Evolutionary conservation across 176 grass and related monocot genomes (phyloP).

Genomic region (Bothriochloa decipiens): DNA sequence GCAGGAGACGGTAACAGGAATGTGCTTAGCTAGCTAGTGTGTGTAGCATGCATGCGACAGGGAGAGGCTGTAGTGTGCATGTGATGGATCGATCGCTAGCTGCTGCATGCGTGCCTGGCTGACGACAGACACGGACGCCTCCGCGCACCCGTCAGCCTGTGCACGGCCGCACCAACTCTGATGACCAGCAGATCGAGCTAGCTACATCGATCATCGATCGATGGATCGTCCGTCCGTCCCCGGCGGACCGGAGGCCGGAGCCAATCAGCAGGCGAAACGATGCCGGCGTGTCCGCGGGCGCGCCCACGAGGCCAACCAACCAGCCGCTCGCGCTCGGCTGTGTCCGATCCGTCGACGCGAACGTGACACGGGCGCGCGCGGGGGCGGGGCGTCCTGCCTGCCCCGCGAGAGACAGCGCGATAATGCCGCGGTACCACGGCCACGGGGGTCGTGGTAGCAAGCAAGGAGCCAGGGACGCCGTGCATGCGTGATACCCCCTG

Average conservation of each 20-base stretch:
- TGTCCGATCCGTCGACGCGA: background rate
- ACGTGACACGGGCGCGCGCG: slow-evolving; percentile 12
- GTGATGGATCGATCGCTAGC: background rate
- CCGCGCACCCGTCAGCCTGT: background rate
- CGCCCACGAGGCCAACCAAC: background rate
- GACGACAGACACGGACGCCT: background rate
- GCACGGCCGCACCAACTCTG: background rate
- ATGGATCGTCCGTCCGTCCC: background rate
- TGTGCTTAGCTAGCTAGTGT: background rate
- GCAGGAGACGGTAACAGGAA: background rate
- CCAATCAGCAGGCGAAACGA: slow-evolving; percentile 23
- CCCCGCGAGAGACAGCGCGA: slow-evolving; percentile 35
- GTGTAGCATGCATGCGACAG: background rate
- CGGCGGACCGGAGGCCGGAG: background rate
- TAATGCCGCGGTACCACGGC: slow-evolving; percentile 16
- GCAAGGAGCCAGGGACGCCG: slow-evolving; percentile 40
- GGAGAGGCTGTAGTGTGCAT: background rate
- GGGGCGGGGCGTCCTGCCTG: slow-evolving; percentile 18
- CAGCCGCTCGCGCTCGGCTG: background rate
- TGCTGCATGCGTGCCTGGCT: background rate
- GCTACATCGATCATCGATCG: background rate
- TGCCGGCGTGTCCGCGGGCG: background rate
- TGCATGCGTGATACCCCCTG: background rate
- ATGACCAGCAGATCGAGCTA: background rate
- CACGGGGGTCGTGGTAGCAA: background rate